Conservation (phyloP, 352 stramenopile genomes). For the Plasmopara viticola region DNA sequence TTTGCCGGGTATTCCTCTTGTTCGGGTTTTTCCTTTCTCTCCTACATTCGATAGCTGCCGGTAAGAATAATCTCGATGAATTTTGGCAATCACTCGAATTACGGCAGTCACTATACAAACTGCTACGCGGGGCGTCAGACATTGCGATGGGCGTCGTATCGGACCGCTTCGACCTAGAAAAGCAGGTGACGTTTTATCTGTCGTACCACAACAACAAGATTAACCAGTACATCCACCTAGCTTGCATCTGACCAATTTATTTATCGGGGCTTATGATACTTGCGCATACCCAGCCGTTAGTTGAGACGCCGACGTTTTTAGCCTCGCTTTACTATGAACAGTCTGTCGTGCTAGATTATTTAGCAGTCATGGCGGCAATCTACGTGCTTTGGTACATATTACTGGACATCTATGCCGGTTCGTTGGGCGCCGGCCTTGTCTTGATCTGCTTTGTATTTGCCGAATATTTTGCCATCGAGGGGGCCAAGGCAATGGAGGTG, state of each 20-base stretch:
- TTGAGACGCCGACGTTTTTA: constrained; percentile 20
- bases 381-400: constrained; percentile 82
- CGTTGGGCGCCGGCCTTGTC: constrained; percentile 46
- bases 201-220: constrained; percentile 79
- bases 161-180: constrained; percentile 74
- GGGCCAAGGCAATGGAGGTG: constrained; percentile 25
- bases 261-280: constrained; percentile 66
- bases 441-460: constrained; percentile 47
- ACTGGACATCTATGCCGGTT: constrained; percentile 47
- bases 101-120: too few species aligned
- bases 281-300: constrained; percentile 32
- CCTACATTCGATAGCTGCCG: too few species aligned
- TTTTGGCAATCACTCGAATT: too few species aligned
- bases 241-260: constrained; percentile 84
- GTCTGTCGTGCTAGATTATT: constrained; percentile 62
- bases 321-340: constrained; percentile 27
- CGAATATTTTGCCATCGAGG: constrained; percentile 50
- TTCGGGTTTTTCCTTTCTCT: too few species aligned
- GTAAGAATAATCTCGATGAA: too few species aligned
- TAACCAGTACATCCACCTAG: constrained; percentile 79
- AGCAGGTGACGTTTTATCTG: constrained; percentile 80
- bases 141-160: constrained; percentile 1
- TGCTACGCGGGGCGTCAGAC: too few species aligned
- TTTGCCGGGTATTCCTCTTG: too few species aligned
- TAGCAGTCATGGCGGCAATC: constrained; percentile 37